Evolutionary conservation across 2,329 filamentous ascomycete species (phyloP).

Genomic region (Phaeomoniella chlamydospora): DNA sequence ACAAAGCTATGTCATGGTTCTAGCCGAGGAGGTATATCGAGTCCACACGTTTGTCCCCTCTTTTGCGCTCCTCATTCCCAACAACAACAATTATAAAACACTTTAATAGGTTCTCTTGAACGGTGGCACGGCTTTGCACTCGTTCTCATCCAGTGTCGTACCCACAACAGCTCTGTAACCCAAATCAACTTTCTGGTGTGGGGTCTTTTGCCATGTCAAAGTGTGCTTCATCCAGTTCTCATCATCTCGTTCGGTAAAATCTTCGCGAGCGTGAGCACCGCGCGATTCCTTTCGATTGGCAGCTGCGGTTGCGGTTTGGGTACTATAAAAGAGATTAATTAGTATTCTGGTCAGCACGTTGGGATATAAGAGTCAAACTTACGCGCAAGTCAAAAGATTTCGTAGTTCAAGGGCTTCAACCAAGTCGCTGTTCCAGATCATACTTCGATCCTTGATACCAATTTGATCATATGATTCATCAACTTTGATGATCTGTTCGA

Average conservation of each 20-base stretch:
- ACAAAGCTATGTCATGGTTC: no score
- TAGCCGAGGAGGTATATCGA: no score
- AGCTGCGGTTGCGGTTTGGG: conserved; percentile 78
- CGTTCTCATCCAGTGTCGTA: conserved; percentile 78
- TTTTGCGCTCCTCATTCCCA: no score
- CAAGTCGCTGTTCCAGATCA: conserved; percentile 99
- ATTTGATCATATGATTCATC: conserved; percentile 69
- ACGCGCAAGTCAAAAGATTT: conserved; percentile 93
- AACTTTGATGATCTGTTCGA: conserved; percentile 71
- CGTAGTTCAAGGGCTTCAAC: conserved; percentile 92
- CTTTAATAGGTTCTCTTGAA: conserved; percentile 62
- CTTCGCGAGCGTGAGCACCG: conserved; percentile 92
- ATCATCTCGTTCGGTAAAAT: conserved; percentile 90
- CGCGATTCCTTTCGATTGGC: conserved; percentile 94
- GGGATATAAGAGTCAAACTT: conserved; percentile 29
- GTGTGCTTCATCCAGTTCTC: conserved; percentile 99
- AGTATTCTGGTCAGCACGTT: background rate
- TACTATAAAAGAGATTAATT: no score
- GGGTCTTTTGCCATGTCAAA: conserved; percentile 84
- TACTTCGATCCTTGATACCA: conserved; percentile 93
- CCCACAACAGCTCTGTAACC: conserved; percentile 71
- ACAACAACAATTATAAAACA: no score
- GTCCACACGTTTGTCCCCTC: no score
- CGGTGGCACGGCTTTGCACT: conserved; percentile 91
- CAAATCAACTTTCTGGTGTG: conserved; percentile 76